Conservation (phyloP, 768 basidiomycete species). For the Mrakia gelida region DNA sequence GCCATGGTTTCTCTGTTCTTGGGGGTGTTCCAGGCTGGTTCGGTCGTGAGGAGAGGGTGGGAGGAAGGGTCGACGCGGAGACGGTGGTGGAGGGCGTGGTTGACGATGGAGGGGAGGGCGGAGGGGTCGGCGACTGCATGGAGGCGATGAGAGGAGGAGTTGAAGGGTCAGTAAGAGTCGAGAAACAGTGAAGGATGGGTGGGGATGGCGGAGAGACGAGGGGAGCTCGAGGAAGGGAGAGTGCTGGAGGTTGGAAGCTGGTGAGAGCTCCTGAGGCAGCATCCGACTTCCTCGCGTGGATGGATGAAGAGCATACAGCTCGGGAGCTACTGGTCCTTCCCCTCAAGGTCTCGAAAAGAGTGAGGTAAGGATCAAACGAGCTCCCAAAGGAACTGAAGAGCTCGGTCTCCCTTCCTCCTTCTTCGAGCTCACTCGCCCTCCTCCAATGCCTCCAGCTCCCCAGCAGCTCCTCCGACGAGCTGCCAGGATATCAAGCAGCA, state of each 20-base stretch:
- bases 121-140: slow-evolving; percentile 41
- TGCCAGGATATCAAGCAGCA: too few species aligned
- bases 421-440: neutral
- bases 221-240: neutral
- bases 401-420: too few species aligned
- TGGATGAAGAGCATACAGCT: too few species aligned
- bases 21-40: slow-evolving; percentile 92
- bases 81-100: slow-evolving; percentile 54
- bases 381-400: too few species aligned
- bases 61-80: slow-evolving; percentile 74
- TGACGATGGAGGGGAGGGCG: slow-evolving; percentile 41
- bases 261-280: too few species aligned
- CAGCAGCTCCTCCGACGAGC: too few species aligned
- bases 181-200: slow-evolving; percentile 57
- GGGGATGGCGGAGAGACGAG: slow-evolving; percentile 49
- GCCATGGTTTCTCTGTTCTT: slow-evolving; percentile 92
- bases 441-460: too few species aligned
- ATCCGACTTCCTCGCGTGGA: too few species aligned
- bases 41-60: slow-evolving; percentile 88
- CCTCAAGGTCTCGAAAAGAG: too few species aligned
- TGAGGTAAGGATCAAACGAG: too few species aligned
- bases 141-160: neutral
- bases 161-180: slow-evolving; percentile 45
- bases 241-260: neutral
- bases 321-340: too few species aligned